Evolutionary conservation across 148 eudicot genomes (phyloP).

Genomic region (Vaccinium macrocarpon): DNA sequence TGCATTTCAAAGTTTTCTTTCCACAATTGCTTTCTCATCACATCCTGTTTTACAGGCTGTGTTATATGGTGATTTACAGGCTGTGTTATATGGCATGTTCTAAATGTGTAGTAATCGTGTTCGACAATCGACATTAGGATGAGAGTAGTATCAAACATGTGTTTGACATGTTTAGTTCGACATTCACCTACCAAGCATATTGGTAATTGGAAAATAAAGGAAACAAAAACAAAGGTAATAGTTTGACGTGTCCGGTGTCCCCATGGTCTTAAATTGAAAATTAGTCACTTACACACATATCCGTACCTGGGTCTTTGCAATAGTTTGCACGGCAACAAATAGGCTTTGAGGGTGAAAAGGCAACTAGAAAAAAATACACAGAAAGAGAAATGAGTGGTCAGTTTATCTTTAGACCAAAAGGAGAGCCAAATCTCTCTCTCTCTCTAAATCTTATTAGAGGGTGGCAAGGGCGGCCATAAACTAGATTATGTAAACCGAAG

Average conservation of each 20-base stretch:
- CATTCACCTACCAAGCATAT: not conserved
- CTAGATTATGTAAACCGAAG: not conserved
- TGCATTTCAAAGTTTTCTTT: constrained; percentile 5
- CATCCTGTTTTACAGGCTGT: not conserved
- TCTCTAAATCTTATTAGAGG: constrained; percentile 3
- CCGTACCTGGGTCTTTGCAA: not conserved
- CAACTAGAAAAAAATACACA: not conserved
- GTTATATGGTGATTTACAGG: too few relatives aligned
- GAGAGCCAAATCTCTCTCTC: not conserved
- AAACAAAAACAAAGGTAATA: too few relatives aligned
- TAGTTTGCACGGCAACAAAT: not conserved
- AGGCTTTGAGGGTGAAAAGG: not conserved
- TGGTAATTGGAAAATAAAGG: not conserved
- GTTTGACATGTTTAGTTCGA: not conserved
- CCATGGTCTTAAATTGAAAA: not conserved
- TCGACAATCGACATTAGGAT: too few relatives aligned
- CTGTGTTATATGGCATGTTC: not conserved
- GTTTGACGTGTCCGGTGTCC: not conserved
- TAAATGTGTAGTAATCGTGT: too few relatives aligned
- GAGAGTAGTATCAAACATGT: not conserved
- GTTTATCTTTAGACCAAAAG: not conserved
- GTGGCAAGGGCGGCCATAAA: constrained; percentile 3
- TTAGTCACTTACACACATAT: not conserved
- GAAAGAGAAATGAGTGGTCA: not conserved
- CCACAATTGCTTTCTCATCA: not conserved